These are phyloP conservation scores for Pseudovirgaria hyperparasitica DNA, from an alignment of 2,329 filamentous ascomycete genomes.

Conservation along the genomic window DNA sequence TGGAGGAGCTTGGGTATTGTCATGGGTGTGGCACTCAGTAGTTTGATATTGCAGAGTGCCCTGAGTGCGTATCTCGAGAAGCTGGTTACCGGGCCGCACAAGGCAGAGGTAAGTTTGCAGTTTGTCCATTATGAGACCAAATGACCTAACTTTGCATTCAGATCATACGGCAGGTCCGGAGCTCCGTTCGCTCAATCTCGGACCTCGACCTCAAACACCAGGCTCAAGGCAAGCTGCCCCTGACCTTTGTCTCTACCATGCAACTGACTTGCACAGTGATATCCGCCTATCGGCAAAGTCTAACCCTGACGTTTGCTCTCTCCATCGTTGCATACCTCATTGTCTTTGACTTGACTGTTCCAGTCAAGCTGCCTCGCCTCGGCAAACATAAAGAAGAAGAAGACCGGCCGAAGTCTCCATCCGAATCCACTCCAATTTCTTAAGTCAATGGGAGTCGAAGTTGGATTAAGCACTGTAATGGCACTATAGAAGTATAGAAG, in stretches of 20 bases:
- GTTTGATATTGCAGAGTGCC: conserved; percentile 61
- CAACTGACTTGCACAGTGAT: conserved; percentile 15
- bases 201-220: conserved; percentile 32
- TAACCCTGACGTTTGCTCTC: conserved; percentile 30
- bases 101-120: conserved; percentile 30
- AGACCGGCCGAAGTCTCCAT: too few species aligned
- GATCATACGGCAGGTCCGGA: conserved; percentile 36
- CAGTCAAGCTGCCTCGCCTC: conserved; percentile 41
- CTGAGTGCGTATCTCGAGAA: conserved; percentile 46
- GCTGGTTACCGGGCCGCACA: conserved; percentile 47
- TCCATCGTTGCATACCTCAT: conserved; percentile 35
- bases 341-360: conserved; percentile 36
- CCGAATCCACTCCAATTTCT: too few species aligned
- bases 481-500: too few species aligned
- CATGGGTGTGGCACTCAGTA: conserved; percentile 59
- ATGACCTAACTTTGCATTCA: conserved; percentile 6
- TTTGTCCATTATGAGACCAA: neutral
- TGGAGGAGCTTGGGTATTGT: conserved; percentile 62
- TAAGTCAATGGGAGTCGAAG: too few species aligned
- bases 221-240: conserved; percentile 23
- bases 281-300: conserved; percentile 23
- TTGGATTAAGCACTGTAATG: too few species aligned
- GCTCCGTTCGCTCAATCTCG: conserved; percentile 36
- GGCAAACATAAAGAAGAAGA: too few species aligned
- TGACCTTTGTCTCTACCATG: neutral